A percentile compares a stretch with the other conserved stretches of the same genome.
These are phyloP conservation scores for Aspergillus ruber DNA, from an alignment of 2,329 filamentous ascomycete species.

Conservation along the genomic window DNA sequence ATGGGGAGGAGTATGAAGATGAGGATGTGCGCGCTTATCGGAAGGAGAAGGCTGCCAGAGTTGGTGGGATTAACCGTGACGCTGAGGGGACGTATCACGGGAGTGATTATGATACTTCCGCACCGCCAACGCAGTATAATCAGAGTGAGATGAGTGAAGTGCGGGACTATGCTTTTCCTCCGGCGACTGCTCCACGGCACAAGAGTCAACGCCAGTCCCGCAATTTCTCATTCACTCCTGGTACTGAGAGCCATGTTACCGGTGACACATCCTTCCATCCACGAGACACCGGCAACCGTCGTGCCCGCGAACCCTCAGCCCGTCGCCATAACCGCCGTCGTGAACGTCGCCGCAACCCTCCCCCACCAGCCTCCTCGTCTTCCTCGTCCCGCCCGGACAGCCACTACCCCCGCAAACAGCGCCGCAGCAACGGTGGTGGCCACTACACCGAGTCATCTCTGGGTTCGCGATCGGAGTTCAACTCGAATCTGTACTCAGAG, in stretches of 20 bases:
- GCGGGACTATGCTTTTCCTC: slow-evolving; percentile 33
- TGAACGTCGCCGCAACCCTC: slow-evolving; percentile 18
- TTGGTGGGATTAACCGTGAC: slow-evolving; percentile 81
- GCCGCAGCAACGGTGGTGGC: slow-evolving; percentile 28
- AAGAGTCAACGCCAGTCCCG: slow-evolving; percentile 21
- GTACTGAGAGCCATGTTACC: slow-evolving; percentile 39
- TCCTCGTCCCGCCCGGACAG: slow-evolving; percentile 29
- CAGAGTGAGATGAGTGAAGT: slow-evolving; percentile 44
- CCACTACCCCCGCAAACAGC: slow-evolving; percentile 30
- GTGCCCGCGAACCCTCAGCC: slow-evolving; percentile 21
- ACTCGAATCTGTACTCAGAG: slow-evolving; percentile 37
- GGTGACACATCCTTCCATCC: neutral
- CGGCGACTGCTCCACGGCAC: slow-evolving; percentile 11
- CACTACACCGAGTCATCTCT: slow-evolving; percentile 42
- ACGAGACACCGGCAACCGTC: slow-evolving; percentile 30
- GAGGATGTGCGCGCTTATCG: slow-evolving; percentile 76
- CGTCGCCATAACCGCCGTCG: slow-evolving; percentile 27
- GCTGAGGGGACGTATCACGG: slow-evolving; percentile 80
- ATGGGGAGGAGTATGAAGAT: slow-evolving; percentile 50
- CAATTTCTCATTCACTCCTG: slow-evolving; percentile 46
- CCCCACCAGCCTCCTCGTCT: slow-evolving; percentile 19
- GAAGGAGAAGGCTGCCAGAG: slow-evolving; percentile 74
- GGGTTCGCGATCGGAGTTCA: slow-evolving; percentile 33
- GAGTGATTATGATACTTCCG: slow-evolving; percentile 61
- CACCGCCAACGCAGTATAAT: slow-evolving; percentile 49